phyloP scores from a whole-genome alignment of 352 stramenopile genomes.

The Globisporangium emineosum region DNA sequence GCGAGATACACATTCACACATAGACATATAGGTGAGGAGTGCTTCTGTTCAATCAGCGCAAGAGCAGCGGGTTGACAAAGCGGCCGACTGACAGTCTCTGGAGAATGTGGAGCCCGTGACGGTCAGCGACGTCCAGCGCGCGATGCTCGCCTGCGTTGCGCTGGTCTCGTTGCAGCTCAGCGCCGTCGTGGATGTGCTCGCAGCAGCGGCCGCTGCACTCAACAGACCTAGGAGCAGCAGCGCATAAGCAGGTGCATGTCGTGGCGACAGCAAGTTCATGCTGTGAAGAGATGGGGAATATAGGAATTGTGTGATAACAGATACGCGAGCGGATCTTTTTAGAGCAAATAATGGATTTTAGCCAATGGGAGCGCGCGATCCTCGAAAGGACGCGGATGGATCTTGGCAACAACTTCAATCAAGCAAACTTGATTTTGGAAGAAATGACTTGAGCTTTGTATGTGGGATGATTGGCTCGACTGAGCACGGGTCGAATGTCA shows the following conservation, averaged over 20 bases:
- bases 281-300: background rate
- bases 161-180: constrained; percentile 56
- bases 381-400: constrained; percentile 10
- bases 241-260: background rate
- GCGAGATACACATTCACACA: background rate
- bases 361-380: background rate
- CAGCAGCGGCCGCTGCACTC: background rate
- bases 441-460: background rate
- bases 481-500: too few relatives aligned
- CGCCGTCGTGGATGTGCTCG: constrained; percentile 9
- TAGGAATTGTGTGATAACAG: background rate
- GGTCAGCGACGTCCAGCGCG: constrained; percentile 45
- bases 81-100: constrained; percentile 45
- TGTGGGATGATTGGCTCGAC: background rate
- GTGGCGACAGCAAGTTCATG: background rate
- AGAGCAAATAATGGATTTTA: background rate
- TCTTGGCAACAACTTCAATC: background rate
- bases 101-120: constrained; percentile 51
- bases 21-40: background rate
- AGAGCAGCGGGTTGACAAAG: background rate
- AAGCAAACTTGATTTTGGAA: background rate
- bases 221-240: constrained; percentile 5
- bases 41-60: too few relatives aligned
- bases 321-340: background rate
- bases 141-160: constrained; percentile 35